phyloP scores from a whole-genome alignment of 2,329 filamentous ascomycete genomes.

The Pseudophaeomoniella oleicola region DNA sequence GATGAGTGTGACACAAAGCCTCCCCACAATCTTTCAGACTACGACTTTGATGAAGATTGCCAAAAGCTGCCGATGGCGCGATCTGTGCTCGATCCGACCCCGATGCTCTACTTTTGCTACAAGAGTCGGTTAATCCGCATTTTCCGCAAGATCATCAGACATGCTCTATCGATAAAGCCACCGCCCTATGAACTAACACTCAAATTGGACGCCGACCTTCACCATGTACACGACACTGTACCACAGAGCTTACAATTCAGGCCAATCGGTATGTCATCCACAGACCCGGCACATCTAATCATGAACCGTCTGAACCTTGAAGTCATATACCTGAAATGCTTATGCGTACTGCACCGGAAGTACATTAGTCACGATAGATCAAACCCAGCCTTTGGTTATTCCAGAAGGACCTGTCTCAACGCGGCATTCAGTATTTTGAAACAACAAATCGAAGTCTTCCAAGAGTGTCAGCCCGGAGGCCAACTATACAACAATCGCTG shows the following conservation, averaged over 20 bases:
- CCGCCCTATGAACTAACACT: slow-evolving; percentile 10
- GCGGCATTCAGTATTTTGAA: slow-evolving; percentile 33
- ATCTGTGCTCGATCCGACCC: slow-evolving; percentile 38
- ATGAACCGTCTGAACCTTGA: slow-evolving; percentile 38
- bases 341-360: slow-evolving; percentile 38
- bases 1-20: slow-evolving; percentile 45
- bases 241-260: slow-evolving; percentile 10
- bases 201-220: slow-evolving; percentile 12
- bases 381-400: slow-evolving; percentile 24
- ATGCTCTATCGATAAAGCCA: slow-evolving; percentile 11
- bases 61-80: slow-evolving; percentile 36
- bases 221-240: slow-evolving; percentile 9
- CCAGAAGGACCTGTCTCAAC: slow-evolving; percentile 29
- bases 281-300: slow-evolving; percentile 34
- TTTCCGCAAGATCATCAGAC: slow-evolving; percentile 21
- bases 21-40: slow-evolving; percentile 47
- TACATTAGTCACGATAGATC: slow-evolving; percentile 27
- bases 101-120: slow-evolving; percentile 20
- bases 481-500: slow-evolving; percentile 38
- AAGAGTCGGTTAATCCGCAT: slow-evolving; percentile 19
- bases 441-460: slow-evolving; percentile 34
- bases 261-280: slow-evolving; percentile 21
- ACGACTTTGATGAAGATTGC: slow-evolving; percentile 41
- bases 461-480: slow-evolving; percentile 39
- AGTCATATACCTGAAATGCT: slow-evolving; percentile 35